phyloP scores from a whole-genome alignment of 345 rosid genomes.

The Citrus glauca region DNA sequence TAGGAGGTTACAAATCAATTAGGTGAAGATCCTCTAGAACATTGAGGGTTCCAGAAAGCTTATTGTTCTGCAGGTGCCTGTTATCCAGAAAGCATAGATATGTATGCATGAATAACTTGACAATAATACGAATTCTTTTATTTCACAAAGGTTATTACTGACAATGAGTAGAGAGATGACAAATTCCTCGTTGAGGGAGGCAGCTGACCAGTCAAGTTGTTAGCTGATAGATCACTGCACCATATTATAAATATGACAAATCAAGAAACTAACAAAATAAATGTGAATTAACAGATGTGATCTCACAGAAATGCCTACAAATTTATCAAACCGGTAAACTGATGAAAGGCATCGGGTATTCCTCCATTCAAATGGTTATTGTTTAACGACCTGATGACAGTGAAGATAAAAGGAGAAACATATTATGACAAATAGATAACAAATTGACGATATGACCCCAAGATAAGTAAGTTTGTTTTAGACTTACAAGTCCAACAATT shows the following conservation, averaged over 20 bases:
- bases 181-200: constrained; percentile 76
- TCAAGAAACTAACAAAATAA: constrained; percentile 11
- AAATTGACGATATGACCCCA: not conserved
- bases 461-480: constrained; percentile 8
- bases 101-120: not conserved
- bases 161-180: constrained; percentile 67
- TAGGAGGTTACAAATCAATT: constrained; percentile 52
- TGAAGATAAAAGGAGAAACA: constrained; percentile 7
- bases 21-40: constrained; percentile 73
- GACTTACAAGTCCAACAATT: constrained; percentile 54
- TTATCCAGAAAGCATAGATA: constrained; percentile 5
- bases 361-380: constrained; percentile 60
- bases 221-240: constrained; percentile 74
- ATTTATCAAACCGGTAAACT: constrained; percentile 43
- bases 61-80: constrained; percentile 87
- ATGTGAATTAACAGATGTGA: not conserved
- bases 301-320: constrained; percentile 41
- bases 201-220: constrained; percentile 62
- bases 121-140: not conserved
- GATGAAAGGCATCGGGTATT: constrained; percentile 76
- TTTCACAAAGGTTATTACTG: constrained; percentile 26
- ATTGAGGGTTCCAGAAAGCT: constrained; percentile 67
- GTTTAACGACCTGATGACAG: constrained; percentile 53
- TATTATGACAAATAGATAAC: not conserved
- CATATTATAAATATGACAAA: constrained; percentile 15